These are phyloP conservation scores for Termitomyces sp. DNA, from an alignment of 768 basidiomycete genomes.

Conservation along the genomic window DNA sequence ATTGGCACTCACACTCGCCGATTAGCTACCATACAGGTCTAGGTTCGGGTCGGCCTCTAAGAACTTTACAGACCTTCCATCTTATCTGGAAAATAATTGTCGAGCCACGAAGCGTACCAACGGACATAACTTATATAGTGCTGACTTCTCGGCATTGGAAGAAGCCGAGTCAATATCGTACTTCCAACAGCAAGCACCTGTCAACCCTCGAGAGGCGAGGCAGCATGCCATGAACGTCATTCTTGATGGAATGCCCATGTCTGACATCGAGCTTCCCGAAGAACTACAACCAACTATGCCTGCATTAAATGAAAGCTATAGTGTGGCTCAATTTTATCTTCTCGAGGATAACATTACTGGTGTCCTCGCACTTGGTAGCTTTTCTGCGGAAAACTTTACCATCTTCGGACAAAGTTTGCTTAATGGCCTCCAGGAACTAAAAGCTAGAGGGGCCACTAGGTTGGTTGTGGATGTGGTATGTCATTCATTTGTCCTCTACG, in stretches of 20 bases:
- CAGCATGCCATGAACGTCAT: slow-evolving; percentile 47
- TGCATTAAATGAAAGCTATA: slow-evolving; percentile 43
- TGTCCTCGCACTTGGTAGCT: slow-evolving; percentile 58
- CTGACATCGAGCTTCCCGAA: slow-evolving; percentile 40
- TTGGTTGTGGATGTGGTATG: slow-evolving; percentile 58
- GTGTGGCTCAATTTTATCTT: slow-evolving; percentile 54
- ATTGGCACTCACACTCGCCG: background rate
- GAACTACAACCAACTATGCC: slow-evolving; percentile 34
- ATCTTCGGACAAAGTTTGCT: slow-evolving; percentile 41
- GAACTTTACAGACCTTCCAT: slow-evolving; percentile 45
- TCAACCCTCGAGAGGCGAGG: slow-evolving; percentile 26
- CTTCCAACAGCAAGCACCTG: slow-evolving; percentile 39
- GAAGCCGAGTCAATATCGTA: slow-evolving; percentile 27
- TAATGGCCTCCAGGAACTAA: slow-evolving; percentile 43
- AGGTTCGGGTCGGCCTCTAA: slow-evolving; percentile 45
- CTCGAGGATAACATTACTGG: slow-evolving; percentile 50
- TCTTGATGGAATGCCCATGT: slow-evolving; percentile 42
- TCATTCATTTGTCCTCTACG: background rate
- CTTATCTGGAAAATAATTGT: slow-evolving; percentile 53
- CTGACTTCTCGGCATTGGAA: slow-evolving; percentile 17
- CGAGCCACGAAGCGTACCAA: slow-evolving; percentile 47
- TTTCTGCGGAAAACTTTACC: slow-evolving; percentile 44
- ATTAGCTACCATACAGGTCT: slow-evolving; percentile 56
- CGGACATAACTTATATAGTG: slow-evolving; percentile 32
- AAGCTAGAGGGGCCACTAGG: slow-evolving; percentile 42